Base-by-base conservation (phyloP, 108 stramenopile species). In the Parietichytrium sp. region DNA sequence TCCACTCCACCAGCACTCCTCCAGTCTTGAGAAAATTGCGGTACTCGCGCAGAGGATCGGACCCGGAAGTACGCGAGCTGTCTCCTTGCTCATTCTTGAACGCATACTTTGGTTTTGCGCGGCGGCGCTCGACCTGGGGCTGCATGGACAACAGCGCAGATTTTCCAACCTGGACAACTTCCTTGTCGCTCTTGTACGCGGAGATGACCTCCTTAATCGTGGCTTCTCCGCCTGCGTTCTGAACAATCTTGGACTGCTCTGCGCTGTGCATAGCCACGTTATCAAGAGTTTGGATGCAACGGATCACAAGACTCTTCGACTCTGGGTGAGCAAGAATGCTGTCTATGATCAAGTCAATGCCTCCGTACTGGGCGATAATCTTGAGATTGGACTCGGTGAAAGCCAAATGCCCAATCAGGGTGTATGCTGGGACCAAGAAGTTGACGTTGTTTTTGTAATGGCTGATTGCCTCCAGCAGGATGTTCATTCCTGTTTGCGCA, bases 171-270 rank as follows among this genome's bases (percentile, higher is more conserved):
- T 36, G 55, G n/a, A 81, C 80, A 45, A 82, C 80, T 51, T 82
- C 82, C 16, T 4, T n/a, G 82, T 82, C 82, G 49, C 48, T 53
- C 4, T 48, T n/a, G 82, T 82, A 82, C n/a, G 78, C 20, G 31
- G 79, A 54, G 7, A 54, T 4, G 18, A 82, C 55, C 29, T 78
- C 55, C 80, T 80, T 3, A 33, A 82, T 38, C 33, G 45, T 81
- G 13, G 61, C 82, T 51, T 79, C 33, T 49, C 82, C 82, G 4
- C 82, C 82, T 15, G 81, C 82, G 1, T 82, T 61, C 7, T 30
- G 47, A 33, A 80, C 79, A 4, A 82, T 29, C 30, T 80, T 29
- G 7, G 61, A 29, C 16, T 79, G 81, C 51, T 82, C 82, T 23
- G 29, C 80, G 16, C 30, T 36, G 31, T 54, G 13, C 31, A 54